A percentile compares a stretch with the other conserved stretches of the same genome.
phyloP scores from a whole-genome alignment of 352 stramenopile species.

The Phytopythium sindhum region DNA sequence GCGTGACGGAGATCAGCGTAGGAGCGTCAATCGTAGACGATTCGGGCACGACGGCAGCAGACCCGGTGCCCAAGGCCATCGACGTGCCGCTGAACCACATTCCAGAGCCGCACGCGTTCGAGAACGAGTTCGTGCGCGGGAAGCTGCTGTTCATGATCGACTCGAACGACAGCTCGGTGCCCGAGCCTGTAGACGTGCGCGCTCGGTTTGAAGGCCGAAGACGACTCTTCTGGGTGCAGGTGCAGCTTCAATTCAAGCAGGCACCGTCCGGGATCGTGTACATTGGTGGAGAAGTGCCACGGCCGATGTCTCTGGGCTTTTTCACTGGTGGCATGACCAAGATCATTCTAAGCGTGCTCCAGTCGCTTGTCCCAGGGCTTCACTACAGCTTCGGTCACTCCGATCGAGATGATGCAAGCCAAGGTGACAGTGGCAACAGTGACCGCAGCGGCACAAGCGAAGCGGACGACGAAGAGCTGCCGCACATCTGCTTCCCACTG shows the following conservation, averaged over 20 bases:
- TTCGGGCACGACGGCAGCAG: background rate
- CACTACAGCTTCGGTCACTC: slow-evolving; percentile 51
- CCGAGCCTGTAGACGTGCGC: background rate
- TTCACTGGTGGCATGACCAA: slow-evolving; percentile 49
- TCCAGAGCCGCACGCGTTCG: slow-evolving; percentile 48
- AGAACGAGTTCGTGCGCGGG: slow-evolving; percentile 78
- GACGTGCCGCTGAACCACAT: background rate
- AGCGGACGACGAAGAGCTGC: slow-evolving; percentile 39
- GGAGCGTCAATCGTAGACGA: background rate
- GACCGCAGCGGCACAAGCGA: slow-evolving; percentile 3
- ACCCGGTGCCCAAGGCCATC: background rate
- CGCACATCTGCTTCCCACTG: slow-evolving; percentile 65
- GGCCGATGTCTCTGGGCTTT: slow-evolving; percentile 48
- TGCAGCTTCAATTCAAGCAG: slow-evolving; percentile 70
- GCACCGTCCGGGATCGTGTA: slow-evolving; percentile 46
- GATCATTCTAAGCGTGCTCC: slow-evolving; percentile 49
- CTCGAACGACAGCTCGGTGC: slow-evolving; percentile 18
- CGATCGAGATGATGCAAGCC: background rate
- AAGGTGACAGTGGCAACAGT: background rate
- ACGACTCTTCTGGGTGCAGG: slow-evolving; percentile 61
- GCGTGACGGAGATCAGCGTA: slow-evolving; percentile 1
- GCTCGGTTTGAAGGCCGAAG: slow-evolving; percentile 41
- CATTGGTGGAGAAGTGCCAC: slow-evolving; percentile 61
- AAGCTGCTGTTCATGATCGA: slow-evolving; percentile 68
- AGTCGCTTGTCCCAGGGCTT: slow-evolving; percentile 45